A percentile compares a stretch with the other conserved stretches of the same genome.
Conservation (phyloP, 1,139 yeast species). For the Taphrina sp. region DNA sequence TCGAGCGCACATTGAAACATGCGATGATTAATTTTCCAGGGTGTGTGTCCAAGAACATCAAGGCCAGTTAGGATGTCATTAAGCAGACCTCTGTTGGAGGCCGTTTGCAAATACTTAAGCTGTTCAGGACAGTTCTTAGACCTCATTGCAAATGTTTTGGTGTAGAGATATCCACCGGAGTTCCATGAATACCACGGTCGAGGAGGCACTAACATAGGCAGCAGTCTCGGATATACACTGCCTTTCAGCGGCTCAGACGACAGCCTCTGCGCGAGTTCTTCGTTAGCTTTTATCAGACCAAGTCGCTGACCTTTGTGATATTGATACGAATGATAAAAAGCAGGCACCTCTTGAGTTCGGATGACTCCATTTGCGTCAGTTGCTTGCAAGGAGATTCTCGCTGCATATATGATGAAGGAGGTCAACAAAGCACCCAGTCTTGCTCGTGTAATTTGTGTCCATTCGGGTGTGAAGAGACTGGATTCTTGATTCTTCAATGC, state of each 20-base stretch:
- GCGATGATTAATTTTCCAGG: constrained; percentile 85
- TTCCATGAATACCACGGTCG: constrained; percentile 79
- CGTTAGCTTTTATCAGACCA: constrained; percentile 79
- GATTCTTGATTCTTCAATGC: constrained; percentile 14
- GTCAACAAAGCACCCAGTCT: constrained; percentile 79
- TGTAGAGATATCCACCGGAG: constrained; percentile 77
- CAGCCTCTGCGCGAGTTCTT: constrained; percentile 61
- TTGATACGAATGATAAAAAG: constrained; percentile 84
- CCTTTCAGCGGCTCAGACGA: constrained; percentile 67
- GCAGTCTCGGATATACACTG: constrained; percentile 76
- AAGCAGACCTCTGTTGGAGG: constrained; percentile 66
- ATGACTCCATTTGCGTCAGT: constrained; percentile 73
- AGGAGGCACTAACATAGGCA: constrained; percentile 92
- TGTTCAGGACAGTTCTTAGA: constrained; percentile 88
- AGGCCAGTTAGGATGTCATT: constrained; percentile 72
- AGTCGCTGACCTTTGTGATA: constrained; percentile 72
- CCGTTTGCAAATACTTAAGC: constrained; percentile 78
- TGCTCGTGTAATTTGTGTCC: constrained; percentile 70
- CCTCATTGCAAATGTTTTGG: constrained; percentile 64
- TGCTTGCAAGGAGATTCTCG: constrained; percentile 74
- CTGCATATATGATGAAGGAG: constrained; percentile 73
- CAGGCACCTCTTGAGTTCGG: constrained; percentile 77
- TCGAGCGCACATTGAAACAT: constrained; percentile 67
- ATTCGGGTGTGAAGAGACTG: constrained; percentile 45
- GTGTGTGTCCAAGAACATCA: constrained; percentile 80